phyloP scores from a whole-genome alignment of 768 basidiomycete species.

The Rhizopogon sp. region DNA sequence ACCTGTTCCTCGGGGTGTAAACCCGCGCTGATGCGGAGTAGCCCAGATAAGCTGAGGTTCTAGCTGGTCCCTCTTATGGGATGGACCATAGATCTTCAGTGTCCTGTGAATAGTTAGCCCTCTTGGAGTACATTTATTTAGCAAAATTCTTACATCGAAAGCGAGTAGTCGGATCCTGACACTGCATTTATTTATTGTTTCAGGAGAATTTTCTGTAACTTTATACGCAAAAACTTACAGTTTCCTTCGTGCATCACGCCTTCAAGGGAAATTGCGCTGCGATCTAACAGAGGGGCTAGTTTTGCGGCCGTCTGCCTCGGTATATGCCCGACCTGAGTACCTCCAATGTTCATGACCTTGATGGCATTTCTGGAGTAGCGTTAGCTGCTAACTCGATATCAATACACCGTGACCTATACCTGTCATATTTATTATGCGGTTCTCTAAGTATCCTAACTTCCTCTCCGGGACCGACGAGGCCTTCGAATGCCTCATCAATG shows the following conservation, averaged over 20 bases:
- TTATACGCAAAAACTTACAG: constrained; percentile 29
- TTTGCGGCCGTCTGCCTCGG: constrained; percentile 52
- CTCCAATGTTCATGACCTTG: constrained; percentile 74
- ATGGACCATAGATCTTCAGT: constrained; percentile 65
- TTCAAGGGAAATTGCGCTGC: constrained; percentile 58
- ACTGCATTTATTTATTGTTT: constrained; percentile 25
- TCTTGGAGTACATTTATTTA: not conserved
- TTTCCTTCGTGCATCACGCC: constrained; percentile 67
- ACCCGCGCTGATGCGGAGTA: constrained; percentile 62
- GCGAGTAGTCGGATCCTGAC: constrained; percentile 42
- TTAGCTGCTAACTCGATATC: not conserved
- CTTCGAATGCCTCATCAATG: constrained; percentile 29
- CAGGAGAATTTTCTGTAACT: not conserved
- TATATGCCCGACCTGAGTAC: constrained; percentile 77
- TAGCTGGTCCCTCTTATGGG: constrained; percentile 52
- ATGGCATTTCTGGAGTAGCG: constrained; percentile 57
- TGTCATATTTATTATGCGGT: constrained; percentile 64
- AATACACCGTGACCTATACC: constrained; percentile 29
- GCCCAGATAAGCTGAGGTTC: constrained; percentile 73
- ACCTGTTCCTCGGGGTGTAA: constrained; percentile 22
- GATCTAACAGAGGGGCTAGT: constrained; percentile 72
- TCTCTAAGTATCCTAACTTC: constrained; percentile 66
- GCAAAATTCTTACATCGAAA: constrained; percentile 51
- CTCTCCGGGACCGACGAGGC: constrained; percentile 76
- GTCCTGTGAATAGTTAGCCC: constrained; percentile 35